Base-by-base conservation (phyloP, 2,329 filamentous ascomycete species). In the Botrytis sinoallii region DNA sequence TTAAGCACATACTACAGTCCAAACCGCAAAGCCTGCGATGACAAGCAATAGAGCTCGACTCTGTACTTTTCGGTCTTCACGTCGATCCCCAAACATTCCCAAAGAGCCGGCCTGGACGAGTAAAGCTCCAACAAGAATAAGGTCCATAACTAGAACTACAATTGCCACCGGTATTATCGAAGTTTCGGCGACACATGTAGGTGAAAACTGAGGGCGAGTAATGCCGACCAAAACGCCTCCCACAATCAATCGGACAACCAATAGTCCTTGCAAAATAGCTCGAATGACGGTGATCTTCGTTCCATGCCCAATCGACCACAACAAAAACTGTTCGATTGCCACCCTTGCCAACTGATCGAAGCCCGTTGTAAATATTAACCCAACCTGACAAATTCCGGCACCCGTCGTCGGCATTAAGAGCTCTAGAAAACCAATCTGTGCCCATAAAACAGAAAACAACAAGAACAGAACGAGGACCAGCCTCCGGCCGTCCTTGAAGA, bases 401-500 rank as follows among this genome's bases (percentile, higher is more conserved):
- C 74, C 61, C 48, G 74, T 75, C 0, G 77, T 74, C 18, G 77
- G 70, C 42, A 81, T 73, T 63, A 81, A 74, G 32, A 81, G 76
- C 64, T 79, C 79, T 61, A 80, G 42, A 73, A 82, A 82, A 67
- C 79, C 77, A 44, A 80, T 68, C 75, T 78, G 78, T 70, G 80
- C 78, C 80, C 79, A 81, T 72, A 82, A 71, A 65, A 79, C 77
- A 59, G 79, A 78, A 75, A 79, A 81, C 35, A 80, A 74, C 71
- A 82, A 72, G 75, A 82, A 82, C 57, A 81, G 73, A 70, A 79
- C 72, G 80, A 82, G 81, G 79, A 80, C 81, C 80, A 82, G 81
- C 80, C 81, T 81, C 79, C 78, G 80, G 77, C 80, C 77, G 77
- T 82, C 80, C 78, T 81, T 76, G 72, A 79, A 78, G 59, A 81